Conservation (phyloP, 2,329 filamentous ascomycete genomes). For the Chrysoporthe austroafricana region DNA sequence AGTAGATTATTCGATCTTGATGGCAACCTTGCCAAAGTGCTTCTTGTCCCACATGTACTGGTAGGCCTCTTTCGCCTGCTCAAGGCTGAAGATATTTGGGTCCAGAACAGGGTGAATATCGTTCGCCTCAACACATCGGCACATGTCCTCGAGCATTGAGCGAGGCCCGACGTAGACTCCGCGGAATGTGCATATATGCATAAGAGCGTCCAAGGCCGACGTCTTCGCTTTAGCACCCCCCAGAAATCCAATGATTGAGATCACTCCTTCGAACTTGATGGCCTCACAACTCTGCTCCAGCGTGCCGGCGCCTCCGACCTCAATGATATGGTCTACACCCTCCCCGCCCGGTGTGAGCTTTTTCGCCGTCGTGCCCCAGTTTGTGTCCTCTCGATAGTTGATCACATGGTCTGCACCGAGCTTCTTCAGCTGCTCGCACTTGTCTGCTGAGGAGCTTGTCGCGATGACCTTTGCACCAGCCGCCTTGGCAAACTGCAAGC, state of each 20-base stretch:
- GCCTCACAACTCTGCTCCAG: slow-evolving; percentile 45
- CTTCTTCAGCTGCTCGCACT: slow-evolving; percentile 53
- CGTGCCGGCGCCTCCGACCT: slow-evolving; percentile 59
- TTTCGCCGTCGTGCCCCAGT: slow-evolving; percentile 59
- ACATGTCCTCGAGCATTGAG: slow-evolving; percentile 48
- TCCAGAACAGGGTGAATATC: slow-evolving; percentile 48
- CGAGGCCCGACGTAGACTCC: slow-evolving; percentile 47
- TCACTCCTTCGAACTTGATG: slow-evolving; percentile 39
- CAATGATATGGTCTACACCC: slow-evolving; percentile 59
- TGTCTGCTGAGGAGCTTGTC: slow-evolving; percentile 56
- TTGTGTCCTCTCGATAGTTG: slow-evolving; percentile 56
- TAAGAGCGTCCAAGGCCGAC: slow-evolving; percentile 55
- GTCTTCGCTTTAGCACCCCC: slow-evolving; percentile 49
- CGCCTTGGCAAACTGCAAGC: slow-evolving; percentile 56
- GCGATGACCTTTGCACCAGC: slow-evolving; percentile 60
- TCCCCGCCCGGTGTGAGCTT: slow-evolving; percentile 48
- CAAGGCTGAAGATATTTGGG: slow-evolving; percentile 43
- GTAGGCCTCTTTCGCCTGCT: slow-evolving; percentile 49
- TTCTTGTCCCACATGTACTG: slow-evolving; percentile 57
- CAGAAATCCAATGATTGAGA: slow-evolving; percentile 48
- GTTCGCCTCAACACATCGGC: slow-evolving; percentile 46
- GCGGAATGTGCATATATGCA: slow-evolving; percentile 43
- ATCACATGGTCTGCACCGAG: slow-evolving; percentile 60
- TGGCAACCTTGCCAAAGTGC: slow-evolving; percentile 59
- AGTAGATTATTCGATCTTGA: slow-evolving; percentile 46